These are phyloP conservation scores for Dendryphion nanum DNA, from an alignment of 2,329 filamentous ascomycete species.

Conservation along the genomic window DNA sequence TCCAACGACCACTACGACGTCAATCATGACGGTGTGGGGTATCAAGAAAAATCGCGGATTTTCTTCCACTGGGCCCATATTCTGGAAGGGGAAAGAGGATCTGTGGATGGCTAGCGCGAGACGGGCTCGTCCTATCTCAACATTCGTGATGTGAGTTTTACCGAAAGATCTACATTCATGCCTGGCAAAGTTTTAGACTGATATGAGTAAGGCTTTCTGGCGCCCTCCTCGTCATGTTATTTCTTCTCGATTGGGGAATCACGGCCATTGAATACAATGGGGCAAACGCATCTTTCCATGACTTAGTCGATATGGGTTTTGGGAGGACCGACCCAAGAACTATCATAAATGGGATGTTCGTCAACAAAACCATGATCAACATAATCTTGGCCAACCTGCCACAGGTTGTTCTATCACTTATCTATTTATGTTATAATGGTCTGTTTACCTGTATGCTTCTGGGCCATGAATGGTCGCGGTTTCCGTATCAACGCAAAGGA, in stretches of 20 bases:
- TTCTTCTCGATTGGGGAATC: not conserved
- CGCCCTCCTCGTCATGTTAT: too few relatives aligned
- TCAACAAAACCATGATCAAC: not conserved
- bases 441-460: constrained; percentile 49
- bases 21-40: constrained; percentile 2
- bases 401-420: constrained; percentile 46
- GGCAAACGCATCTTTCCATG: not conserved
- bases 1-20: constrained; percentile 2
- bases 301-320: constrained; percentile 3
- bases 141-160: not conserved
- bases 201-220: too few relatives aligned
- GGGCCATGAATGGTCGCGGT: constrained; percentile 47
- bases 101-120: constrained; percentile 5
- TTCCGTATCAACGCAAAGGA: constrained; percentile 29
- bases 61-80: not conserved
- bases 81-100: not conserved
- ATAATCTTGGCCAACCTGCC: constrained; percentile 44
- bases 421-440: constrained; percentile 48
- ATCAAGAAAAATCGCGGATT: constrained; percentile 1
- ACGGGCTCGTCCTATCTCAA: constrained; percentile 2
- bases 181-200: too few relatives aligned
- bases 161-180: too few relatives aligned
- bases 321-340: constrained; percentile 6
- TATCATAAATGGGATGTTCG: constrained; percentile 5
- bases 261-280: not conserved